Base-by-base conservation (phyloP, 108 stramenopile genomes). In the Nitzschia sp. region DNA sequence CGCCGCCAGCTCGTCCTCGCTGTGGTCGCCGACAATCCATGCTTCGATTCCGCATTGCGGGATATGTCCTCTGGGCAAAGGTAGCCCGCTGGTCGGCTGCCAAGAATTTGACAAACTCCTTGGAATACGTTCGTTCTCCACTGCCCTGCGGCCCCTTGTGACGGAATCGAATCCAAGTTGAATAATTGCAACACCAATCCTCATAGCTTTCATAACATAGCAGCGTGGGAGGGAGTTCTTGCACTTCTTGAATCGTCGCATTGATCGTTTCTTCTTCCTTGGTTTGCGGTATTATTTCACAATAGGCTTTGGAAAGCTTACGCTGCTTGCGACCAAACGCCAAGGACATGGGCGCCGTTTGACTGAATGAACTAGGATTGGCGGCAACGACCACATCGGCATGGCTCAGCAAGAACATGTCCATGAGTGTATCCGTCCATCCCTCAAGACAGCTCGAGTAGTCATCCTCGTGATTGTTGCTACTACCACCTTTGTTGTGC, bases 311-410 rank as follows among this genome's bases (percentile, higher is more conserved):
- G 9, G 21, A 15, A 15, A 60, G 13, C 9, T 54, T 24, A 2
- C 24, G 33, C 2, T 19, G 18, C 29, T 51, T 1, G 6, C 64
- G 62, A 42, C 53, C 57, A 46, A 82, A 70, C 11, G 68, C 76
- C 45, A 86, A 27, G 8, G 82, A 71, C 65, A 86, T 58, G n/a
- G 85, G 82, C 28, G 82, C 54, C 4, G 76, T 70, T 66, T 86
- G 82, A 35, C 64, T 69, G 62, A 86, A 86, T 17, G 75, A 73
- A 11, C 71, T 74, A 15, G 68, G 67, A 3, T 49, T 46, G 17
- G 57, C 76, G 11, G 82, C 82, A 33, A 86, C 54, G 33, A 86
- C 65, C 25, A 82, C 76, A 70, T 86, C 85, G 0, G 85, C 66
- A 30, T 73, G 68, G 2, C 77, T 68, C 34, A 86, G 51, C 32